phyloP scores from a whole-genome alignment of 495 filamentous ascomycete species.

The Penicillium goetzii region DNA sequence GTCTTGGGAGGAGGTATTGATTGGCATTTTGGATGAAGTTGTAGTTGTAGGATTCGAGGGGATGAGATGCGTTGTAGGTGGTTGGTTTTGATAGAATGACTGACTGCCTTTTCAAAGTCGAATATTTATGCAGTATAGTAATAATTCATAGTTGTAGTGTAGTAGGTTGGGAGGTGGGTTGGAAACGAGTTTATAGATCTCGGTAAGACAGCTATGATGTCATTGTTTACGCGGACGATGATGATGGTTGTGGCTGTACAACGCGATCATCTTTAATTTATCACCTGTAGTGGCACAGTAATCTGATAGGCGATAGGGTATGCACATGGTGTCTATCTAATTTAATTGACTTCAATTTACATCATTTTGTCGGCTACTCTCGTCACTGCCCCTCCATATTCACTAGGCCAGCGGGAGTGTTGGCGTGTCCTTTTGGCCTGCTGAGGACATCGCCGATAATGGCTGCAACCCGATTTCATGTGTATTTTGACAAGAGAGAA shows the following conservation, averaged over 20 bases:
- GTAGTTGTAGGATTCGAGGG: not conserved
- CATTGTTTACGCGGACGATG: slow-evolving; percentile 26
- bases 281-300: not conserved
- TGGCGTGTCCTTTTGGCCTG: no score
- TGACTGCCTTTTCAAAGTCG: not conserved
- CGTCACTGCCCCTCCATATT: not conserved
- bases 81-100: not conserved
- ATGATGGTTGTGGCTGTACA: slow-evolving; percentile 24
- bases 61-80: not conserved
- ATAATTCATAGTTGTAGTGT: no score
- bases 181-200: not conserved
- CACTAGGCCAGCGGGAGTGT: no score
- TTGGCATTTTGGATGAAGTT: slow-evolving; percentile 21
- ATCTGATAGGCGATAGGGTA: not conserved
- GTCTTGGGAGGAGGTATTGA: slow-evolving; percentile 36
- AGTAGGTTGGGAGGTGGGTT: not conserved
- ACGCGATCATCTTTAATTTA: slow-evolving; percentile 6
- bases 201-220: slow-evolving; percentile 20
- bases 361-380: not conserved
- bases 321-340: not conserved
- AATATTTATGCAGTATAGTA: not conserved
- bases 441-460: not conserved
- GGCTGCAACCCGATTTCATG: not conserved
- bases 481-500: slow-evolving; percentile 4
- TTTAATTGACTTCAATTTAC: slow-evolving; percentile 2